Percentiles rank a stretch among this genome's conserved stretches.
Evolutionary conservation across 176 grass and related monocot species (phyloP).

Genomic region (Musa beccarii): DNA sequence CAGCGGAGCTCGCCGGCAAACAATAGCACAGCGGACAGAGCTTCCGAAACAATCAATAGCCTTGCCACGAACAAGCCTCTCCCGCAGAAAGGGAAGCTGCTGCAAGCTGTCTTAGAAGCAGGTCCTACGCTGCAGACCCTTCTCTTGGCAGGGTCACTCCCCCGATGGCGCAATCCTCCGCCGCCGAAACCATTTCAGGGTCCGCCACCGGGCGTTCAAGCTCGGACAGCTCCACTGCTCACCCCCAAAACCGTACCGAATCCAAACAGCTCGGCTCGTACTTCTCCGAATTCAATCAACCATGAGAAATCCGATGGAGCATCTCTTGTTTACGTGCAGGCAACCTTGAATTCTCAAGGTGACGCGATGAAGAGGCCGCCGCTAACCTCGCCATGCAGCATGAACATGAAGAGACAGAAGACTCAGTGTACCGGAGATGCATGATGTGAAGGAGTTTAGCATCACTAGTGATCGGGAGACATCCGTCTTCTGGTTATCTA

Average conservation of each 20-base stretch:
- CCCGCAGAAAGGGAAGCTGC: constrained; percentile 49
- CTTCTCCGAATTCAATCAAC: neutral
- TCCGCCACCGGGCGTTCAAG: constrained; percentile 4
- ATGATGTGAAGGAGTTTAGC: no score
- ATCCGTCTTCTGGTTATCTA: no score
- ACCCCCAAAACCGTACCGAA: neutral
- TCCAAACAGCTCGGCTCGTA: neutral
- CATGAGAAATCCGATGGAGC: neutral
- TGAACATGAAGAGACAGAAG: neutral
- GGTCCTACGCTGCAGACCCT: constrained; percentile 69
- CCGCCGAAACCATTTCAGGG: constrained; percentile 43
- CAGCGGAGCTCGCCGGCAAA: neutral
- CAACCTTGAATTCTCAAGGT: neutral
- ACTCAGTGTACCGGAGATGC: neutral
- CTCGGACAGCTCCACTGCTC: neutral
- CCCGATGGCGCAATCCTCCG: constrained; percentile 73
- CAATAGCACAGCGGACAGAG: constrained; percentile 5
- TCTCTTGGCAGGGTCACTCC: constrained; percentile 63
- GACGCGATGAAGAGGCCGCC: neutral
- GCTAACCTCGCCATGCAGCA: neutral
- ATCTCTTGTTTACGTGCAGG: no score
- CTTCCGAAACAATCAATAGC: constrained; percentile 21
- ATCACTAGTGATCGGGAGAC: no score
- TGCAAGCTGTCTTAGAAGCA: constrained; percentile 61
- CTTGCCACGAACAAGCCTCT: constrained; percentile 44